A percentile compares a stretch with the other conserved stretches of the same genome.
These are phyloP conservation scores for Trichoderma lentiforme DNA, from an alignment of 2,329 filamentous ascomycete species.

Conservation along the genomic window DNA sequence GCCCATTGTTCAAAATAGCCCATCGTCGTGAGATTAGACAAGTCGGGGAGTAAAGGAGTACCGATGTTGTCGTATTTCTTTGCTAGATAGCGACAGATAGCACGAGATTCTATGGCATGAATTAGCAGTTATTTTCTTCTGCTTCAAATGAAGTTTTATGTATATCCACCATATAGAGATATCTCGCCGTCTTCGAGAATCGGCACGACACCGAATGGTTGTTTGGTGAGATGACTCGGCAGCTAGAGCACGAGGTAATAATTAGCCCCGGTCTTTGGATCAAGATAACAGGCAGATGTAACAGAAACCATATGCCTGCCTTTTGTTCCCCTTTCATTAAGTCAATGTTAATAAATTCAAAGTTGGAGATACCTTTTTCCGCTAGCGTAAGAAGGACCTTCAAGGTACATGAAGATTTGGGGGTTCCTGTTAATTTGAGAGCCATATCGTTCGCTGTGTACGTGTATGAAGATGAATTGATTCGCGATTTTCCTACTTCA, in stretches of 20 bases:
- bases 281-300: background rate
- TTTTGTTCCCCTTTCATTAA: background rate
- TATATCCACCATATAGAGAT: background rate
- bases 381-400: background rate
- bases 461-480: background rate
- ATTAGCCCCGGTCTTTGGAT: background rate
- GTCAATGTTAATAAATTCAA: background rate
- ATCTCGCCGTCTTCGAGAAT: background rate
- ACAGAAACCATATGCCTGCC: background rate
- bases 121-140: background rate
- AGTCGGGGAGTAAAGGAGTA: background rate
- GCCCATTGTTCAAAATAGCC: background rate
- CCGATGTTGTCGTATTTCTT: background rate
- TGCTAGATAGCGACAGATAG: background rate
- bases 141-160: background rate
- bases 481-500: background rate
- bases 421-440: background rate
- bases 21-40: background rate
- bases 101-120: background rate
- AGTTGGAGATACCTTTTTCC: background rate
- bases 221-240: background rate
- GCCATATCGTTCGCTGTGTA: background rate
- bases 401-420: background rate
- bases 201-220: background rate
- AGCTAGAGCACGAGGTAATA: background rate